phyloP scores from a whole-genome alignment of 192 early-diverging fungal genomes.

The Dispira simplex region DNA sequence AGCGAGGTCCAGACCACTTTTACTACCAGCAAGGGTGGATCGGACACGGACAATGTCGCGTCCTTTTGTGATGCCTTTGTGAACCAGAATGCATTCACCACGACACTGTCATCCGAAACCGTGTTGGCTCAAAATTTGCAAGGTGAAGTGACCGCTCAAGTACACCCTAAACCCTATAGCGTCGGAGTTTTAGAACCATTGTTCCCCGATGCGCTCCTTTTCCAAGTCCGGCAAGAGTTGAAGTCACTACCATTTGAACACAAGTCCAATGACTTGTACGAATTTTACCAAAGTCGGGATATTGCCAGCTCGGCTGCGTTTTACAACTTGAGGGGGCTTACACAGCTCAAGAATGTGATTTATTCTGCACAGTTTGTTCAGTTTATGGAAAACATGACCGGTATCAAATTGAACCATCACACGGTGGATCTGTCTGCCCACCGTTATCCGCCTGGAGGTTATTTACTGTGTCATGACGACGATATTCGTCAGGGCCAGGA shows the following conservation, averaged over 20 bases:
- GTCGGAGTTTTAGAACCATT: background rate
- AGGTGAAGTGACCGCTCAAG: background rate
- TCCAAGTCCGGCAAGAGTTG: slow-evolving; percentile 4
- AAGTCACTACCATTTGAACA: background rate
- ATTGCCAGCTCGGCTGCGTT: slow-evolving; percentile 19
- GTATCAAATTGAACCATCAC: slow-evolving; percentile 36
- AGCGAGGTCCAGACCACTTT: too few species aligned
- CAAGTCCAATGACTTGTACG: slow-evolving; percentile 49
- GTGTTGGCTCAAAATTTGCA: background rate
- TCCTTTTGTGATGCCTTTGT: too few species aligned
- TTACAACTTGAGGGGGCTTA: slow-evolving; percentile 22
- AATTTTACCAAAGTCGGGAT: slow-evolving; percentile 50
- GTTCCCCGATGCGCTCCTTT: slow-evolving; percentile 2
- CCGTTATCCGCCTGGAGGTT: slow-evolving; percentile 39
- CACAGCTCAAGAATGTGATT: slow-evolving; percentile 34
- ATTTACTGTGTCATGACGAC: slow-evolving; percentile 58
- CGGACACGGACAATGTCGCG: too few species aligned
- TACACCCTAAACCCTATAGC: background rate
- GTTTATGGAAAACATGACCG: slow-evolving; percentile 42
- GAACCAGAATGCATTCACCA: too few species aligned
- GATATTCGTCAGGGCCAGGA: slow-evolving; percentile 45
- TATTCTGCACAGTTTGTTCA: slow-evolving; percentile 42
- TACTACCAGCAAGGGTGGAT: too few species aligned
- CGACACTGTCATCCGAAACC: background rate
- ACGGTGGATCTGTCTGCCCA: slow-evolving; percentile 51